phyloP scores from a whole-genome alignment of 2,329 filamentous ascomycete species.

The Claviceps spartinae region DNA sequence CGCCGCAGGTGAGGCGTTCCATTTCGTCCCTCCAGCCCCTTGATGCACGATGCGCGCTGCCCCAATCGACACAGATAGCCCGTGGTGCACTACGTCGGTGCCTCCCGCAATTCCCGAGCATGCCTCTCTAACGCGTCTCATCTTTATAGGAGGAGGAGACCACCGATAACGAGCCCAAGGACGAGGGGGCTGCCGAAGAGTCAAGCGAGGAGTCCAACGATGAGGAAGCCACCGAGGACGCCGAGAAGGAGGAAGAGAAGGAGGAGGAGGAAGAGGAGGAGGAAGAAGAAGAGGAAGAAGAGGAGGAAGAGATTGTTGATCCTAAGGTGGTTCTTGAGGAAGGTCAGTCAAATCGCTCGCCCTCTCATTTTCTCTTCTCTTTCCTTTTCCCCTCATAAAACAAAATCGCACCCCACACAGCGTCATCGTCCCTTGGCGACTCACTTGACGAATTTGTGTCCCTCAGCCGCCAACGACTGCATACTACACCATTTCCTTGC shows the following conservation, averaged over 20 bases:
- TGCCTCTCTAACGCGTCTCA: background rate
- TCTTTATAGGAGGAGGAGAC: conserved; percentile 23
- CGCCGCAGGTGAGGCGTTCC: conserved; percentile 36
- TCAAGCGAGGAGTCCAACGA: conserved; percentile 14
- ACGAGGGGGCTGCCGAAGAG: conserved; percentile 13
- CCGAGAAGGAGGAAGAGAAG: conserved; percentile 35
- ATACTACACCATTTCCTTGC: background rate
- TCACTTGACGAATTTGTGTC: background rate
- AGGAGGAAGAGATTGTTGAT: conserved; percentile 74
- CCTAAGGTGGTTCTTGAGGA: conserved; percentile 81
- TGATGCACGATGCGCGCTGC: background rate
- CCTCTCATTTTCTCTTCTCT: background rate
- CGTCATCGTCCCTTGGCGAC: conserved; percentile 1
- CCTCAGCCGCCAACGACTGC: background rate
- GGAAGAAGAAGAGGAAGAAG: conserved; percentile 62
- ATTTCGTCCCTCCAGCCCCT: background rate
- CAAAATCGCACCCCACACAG: background rate
- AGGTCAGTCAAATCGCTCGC: conserved; percentile 48
- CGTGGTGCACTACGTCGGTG: background rate
- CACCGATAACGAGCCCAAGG: conserved; percentile 42
- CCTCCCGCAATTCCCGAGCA: background rate
- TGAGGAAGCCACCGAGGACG: conserved; percentile 27
- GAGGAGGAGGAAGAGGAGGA: conserved; percentile 44
- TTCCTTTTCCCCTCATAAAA: too few species aligned
- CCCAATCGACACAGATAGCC: background rate